A percentile compares a stretch with the other conserved stretches of the same genome.
These are phyloP conservation scores for Rhizophora mangle DNA, from an alignment of 345 rosid genomes.

Conservation along the genomic window DNA sequence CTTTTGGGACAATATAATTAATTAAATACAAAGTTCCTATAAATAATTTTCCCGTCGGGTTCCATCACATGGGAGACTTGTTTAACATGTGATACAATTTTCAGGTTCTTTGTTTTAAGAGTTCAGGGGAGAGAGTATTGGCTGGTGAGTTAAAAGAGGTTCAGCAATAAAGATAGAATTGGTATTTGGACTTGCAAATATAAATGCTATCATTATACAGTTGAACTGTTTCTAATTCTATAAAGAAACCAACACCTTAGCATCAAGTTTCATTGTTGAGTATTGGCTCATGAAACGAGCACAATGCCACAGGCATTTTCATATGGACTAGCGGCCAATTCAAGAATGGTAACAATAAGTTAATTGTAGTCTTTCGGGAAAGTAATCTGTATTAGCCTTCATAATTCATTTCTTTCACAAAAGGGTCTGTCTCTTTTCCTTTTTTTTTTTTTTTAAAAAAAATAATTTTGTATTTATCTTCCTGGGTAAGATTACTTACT, in stretches of 20 bases:
- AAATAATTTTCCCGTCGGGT: constrained; percentile 8
- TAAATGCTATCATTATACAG: constrained; percentile 17
- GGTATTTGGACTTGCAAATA: constrained; percentile 20
- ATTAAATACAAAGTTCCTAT: neutral
- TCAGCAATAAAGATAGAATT: constrained; percentile 24
- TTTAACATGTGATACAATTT: neutral
- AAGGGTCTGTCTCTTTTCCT: too few relatives aligned
- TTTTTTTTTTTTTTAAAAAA: too few relatives aligned
- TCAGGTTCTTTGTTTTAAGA: neutral
- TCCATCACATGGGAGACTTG: constrained; percentile 11
- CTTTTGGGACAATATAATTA: constrained; percentile 5
- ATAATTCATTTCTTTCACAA: too few relatives aligned
- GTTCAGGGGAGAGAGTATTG: neutral
- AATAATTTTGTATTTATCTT: too few relatives aligned
- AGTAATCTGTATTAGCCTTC: too few relatives aligned
- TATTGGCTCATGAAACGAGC: neutral
- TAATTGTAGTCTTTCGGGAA: too few relatives aligned
- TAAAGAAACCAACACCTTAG: constrained; percentile 26
- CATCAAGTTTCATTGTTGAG: constrained; percentile 5
- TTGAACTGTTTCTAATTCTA: constrained; percentile 23
- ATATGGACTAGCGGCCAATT: too few relatives aligned
- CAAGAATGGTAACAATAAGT: too few relatives aligned
- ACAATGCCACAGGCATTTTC: neutral
- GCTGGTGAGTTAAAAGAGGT: neutral
- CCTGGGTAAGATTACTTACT: too few relatives aligned